phyloP scores from a whole-genome alignment of 495 filamentous ascomycete species.

The Glutinoglossum americanum region DNA sequence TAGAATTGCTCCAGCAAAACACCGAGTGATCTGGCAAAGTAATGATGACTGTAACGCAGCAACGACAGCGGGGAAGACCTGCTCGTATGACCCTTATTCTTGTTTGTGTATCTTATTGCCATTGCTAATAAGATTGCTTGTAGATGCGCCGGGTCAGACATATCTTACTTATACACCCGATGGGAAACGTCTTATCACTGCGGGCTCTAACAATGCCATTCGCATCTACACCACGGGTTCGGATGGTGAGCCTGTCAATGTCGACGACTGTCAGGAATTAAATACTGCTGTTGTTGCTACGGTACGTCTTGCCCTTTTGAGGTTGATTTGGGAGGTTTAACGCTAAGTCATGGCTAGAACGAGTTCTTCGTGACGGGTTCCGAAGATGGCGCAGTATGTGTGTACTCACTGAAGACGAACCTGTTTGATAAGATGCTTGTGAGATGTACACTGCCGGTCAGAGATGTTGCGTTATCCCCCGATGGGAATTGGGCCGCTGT shows the following conservation, averaged over 20 bases:
- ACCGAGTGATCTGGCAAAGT: not conserved
- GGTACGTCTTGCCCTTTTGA: constrained; percentile 20
- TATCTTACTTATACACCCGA: constrained; percentile 47
- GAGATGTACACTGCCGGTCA: constrained; percentile 59
- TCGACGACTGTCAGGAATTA: constrained; percentile 70
- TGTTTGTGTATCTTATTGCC: not conserved
- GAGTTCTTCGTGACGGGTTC: constrained; percentile 69
- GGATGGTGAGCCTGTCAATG: constrained; percentile 72
- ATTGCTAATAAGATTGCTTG: not conserved
- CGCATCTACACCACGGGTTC: constrained; percentile 77
- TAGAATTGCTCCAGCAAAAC: not conserved
- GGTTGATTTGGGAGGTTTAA: not conserved
- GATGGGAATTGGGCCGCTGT: constrained; percentile 80
- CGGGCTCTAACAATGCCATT: constrained; percentile 73
- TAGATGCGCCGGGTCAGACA: constrained; percentile 48
- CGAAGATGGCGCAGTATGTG: constrained; percentile 82
- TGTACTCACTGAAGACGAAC: constrained; percentile 60
- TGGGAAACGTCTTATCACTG: constrained; percentile 53
- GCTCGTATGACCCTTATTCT: constrained; percentile 19
- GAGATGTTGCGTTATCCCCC: constrained; percentile 65
- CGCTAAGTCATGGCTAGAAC: constrained; percentile 25
- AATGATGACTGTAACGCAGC: constrained; percentile 15
- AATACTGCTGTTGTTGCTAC: constrained; percentile 56
- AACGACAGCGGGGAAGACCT: constrained; percentile 21
- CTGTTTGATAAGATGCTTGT: constrained; percentile 58